These are phyloP conservation scores for Austroboletus eburneus DNA, from an alignment of 768 basidiomycete species.

Conservation along the genomic window DNA sequence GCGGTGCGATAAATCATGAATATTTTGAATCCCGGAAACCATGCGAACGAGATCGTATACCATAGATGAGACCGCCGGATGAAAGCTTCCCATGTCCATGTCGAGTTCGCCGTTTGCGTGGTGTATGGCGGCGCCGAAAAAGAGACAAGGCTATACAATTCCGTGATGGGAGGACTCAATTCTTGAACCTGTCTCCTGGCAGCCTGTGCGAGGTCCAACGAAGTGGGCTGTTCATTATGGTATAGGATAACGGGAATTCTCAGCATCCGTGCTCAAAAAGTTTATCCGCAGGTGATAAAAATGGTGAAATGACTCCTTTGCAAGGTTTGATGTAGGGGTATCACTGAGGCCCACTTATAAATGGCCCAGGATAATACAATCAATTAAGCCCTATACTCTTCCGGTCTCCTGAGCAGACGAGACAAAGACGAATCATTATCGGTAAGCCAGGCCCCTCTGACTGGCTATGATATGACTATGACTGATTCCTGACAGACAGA, in stretches of 20 bases:
- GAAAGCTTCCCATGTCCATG: no score
- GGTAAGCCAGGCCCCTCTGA: conserved; percentile 1
- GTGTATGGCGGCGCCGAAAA: no score
- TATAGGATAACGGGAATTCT: no score
- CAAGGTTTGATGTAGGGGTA: not conserved
- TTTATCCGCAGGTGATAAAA: not conserved
- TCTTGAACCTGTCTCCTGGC: no score
- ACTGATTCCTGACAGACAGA: no score
- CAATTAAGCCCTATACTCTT: not conserved
- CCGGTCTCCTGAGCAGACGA: not conserved
- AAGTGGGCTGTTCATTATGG: no score
- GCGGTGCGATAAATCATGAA: not conserved
- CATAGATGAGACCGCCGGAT: no score
- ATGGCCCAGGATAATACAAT: not conserved
- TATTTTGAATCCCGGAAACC: no score
- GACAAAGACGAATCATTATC: not conserved
- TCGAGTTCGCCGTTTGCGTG: no score
- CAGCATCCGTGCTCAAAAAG: no score
- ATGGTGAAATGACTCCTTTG: not conserved
- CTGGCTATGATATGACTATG: no score
- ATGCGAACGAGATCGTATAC: not conserved
- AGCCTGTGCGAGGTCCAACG: no score
- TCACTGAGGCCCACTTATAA: conserved; percentile 4
- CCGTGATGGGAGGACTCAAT: not conserved
- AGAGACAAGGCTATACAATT: not conserved